These are phyloP conservation scores for Cardiospermum halicacabum DNA, from an alignment of 345 rosid species.

Conservation along the genomic window DNA sequence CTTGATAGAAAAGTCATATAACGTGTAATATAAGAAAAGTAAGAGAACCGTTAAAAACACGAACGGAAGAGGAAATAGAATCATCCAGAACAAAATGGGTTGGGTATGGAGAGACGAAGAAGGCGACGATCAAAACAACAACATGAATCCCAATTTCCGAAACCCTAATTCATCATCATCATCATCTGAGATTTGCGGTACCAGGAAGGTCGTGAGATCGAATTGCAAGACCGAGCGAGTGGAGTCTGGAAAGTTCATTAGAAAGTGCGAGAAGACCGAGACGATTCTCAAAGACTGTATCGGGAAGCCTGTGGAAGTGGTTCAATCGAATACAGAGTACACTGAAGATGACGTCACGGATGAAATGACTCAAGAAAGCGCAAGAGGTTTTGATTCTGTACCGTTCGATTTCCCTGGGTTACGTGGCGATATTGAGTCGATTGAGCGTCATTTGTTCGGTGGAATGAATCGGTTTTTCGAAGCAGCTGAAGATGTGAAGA, in stretches of 20 bases:
- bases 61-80: neutral
- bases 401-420: slow-evolving; percentile 71
- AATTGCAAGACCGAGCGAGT: slow-evolving; percentile 88
- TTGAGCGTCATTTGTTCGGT: slow-evolving; percentile 54
- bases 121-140: slow-evolving; percentile 19
- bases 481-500: slow-evolving; percentile 71
- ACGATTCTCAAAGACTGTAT: slow-evolving; percentile 67
- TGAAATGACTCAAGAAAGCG: slow-evolving; percentile 33
- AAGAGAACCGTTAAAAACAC: too few relatives aligned
- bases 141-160: slow-evolving; percentile 17
- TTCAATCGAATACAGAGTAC: slow-evolving; percentile 73
- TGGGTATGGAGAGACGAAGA: slow-evolving; percentile 65
- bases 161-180: neutral
- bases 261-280: slow-evolving; percentile 85
- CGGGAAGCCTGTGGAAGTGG: slow-evolving; percentile 66
- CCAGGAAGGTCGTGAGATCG: slow-evolving; percentile 56
- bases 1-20: too few relatives aligned
- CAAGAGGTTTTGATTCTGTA: slow-evolving; percentile 27
- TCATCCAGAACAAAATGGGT: slow-evolving; percentile 44
- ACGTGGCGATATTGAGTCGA: slow-evolving; percentile 54
- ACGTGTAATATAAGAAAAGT: too few relatives aligned
- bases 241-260: slow-evolving; percentile 74
- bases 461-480: slow-evolving; percentile 56
- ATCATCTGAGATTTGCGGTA: slow-evolving; percentile 46
- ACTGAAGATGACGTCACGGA: slow-evolving; percentile 91